These are phyloP conservation scores for Chenopodium formosanum DNA, from an alignment of 148 eudicot genomes.

Conservation along the genomic window DNA sequence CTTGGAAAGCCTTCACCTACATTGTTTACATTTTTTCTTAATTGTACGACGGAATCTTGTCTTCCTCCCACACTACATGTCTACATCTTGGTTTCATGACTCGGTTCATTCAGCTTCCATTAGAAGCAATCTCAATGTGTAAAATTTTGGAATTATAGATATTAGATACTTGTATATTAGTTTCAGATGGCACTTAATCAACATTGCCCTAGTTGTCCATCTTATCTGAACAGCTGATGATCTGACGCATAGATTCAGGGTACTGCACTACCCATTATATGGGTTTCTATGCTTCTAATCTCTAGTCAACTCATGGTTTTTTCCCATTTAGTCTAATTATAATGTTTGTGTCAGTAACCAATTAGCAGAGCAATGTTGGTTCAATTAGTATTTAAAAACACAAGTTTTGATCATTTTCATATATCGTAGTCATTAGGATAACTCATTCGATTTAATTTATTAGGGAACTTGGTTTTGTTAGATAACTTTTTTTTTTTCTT, in stretches of 20 bases:
- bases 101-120: background rate
- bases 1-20: background rate
- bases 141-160: no score
- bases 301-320: background rate
- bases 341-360: background rate
- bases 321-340: background rate
- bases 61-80: no score
- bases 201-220: background rate
- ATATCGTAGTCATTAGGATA: no score
- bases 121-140: background rate
- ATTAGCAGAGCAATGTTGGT: no score
- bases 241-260: background rate
- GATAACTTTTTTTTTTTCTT: no score
- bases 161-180: no score
- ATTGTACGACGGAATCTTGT: no score
- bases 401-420: no score
- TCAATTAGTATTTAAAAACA: no score
- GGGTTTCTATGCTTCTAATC: background rate
- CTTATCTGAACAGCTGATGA: background rate
- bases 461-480: background rate
- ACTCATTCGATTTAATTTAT: background rate
- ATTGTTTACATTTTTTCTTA: background rate
- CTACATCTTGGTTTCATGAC: background rate
- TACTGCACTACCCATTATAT: background rate
- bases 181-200: background rate